Evolutionary conservation across 1,139 yeast genomes (phyloP).

Genomic region (Magnusiomyces sp.): DNA sequence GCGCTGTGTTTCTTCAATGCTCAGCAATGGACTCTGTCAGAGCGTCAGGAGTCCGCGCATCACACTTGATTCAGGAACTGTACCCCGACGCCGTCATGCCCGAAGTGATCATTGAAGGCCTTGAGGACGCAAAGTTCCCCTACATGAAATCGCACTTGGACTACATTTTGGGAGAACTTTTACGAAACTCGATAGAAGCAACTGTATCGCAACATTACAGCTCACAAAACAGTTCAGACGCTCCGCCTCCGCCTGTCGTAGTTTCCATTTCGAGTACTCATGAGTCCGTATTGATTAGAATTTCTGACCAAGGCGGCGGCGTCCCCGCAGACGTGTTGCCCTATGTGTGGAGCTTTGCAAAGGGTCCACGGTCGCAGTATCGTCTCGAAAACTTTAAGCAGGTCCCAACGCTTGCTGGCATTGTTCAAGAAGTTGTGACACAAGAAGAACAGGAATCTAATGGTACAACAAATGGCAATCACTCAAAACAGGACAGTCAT

Average conservation of each 20-base stretch:
- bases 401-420: constrained; percentile 36
- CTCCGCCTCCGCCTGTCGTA: constrained; percentile 55
- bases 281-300: constrained; percentile 61
- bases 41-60: constrained; percentile 46
- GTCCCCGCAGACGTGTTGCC: constrained; percentile 47
- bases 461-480: constrained; percentile 18
- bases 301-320: constrained; percentile 91
- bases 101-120: constrained; percentile 61
- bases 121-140: constrained; percentile 52
- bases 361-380: constrained; percentile 27
- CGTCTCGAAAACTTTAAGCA: constrained; percentile 27
- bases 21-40: constrained; percentile 62
- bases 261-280: constrained; percentile 63
- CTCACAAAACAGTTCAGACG: constrained; percentile 16
- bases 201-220: constrained; percentile 43
- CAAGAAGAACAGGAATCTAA: constrained; percentile 4
- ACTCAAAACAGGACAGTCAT: not conserved
- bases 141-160: constrained; percentile 81
- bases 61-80: constrained; percentile 31
- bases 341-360: constrained; percentile 70
- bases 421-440: constrained; percentile 24
- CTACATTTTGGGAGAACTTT: constrained; percentile 75
- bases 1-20: constrained; percentile 77
- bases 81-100: constrained; percentile 60
- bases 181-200: constrained; percentile 79